These are phyloP conservation scores for Dactylonectria macrodidyma DNA, from an alignment of 2,329 filamentous ascomycete genomes.

Conservation along the genomic window DNA sequence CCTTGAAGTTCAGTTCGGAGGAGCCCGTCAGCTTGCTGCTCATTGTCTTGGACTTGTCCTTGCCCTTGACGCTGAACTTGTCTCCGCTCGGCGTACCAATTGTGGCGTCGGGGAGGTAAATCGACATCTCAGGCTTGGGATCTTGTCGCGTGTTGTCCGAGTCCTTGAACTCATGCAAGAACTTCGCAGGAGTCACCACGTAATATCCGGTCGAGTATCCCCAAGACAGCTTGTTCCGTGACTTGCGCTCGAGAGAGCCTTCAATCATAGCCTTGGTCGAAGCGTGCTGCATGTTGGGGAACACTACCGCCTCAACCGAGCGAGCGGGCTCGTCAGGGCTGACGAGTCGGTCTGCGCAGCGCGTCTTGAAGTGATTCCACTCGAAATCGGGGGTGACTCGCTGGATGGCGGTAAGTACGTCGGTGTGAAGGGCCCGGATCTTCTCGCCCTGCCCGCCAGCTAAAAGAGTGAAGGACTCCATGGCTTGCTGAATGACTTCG, in stretches of 20 bases:
- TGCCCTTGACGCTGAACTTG: slow-evolving; percentile 97
- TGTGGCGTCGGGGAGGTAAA: slow-evolving; percentile 92
- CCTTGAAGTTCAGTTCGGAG: slow-evolving; percentile 90
- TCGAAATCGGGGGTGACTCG: slow-evolving; percentile 88
- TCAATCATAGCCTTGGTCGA: slow-evolving; percentile 88
- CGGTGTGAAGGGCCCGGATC: slow-evolving; percentile 83
- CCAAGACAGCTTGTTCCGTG: slow-evolving; percentile 84
- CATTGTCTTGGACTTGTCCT: slow-evolving; percentile 87
- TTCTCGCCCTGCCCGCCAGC: slow-evolving; percentile 86
- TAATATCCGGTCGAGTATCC: slow-evolving; percentile 89
- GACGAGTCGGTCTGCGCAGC: slow-evolving; percentile 81
- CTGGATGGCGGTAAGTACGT: slow-evolving; percentile 85
- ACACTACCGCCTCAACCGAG: slow-evolving; percentile 80
- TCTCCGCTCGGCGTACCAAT: slow-evolving; percentile 80
- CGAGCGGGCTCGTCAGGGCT: slow-evolving; percentile 83
- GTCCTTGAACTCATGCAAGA: slow-evolving; percentile 96
- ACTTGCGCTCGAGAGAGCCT: slow-evolving; percentile 91
- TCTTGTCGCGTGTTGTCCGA: slow-evolving; percentile 81
- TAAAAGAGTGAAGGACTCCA: slow-evolving; percentile 87
- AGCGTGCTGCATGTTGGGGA: slow-evolving; percentile 90
- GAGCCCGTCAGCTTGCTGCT: slow-evolving; percentile 85
- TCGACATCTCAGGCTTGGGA: slow-evolving; percentile 86
- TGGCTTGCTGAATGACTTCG: slow-evolving; percentile 83
- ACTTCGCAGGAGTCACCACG: slow-evolving; percentile 89
- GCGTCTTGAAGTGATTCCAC: slow-evolving; percentile 87